Evolutionary conservation across 345 rosid species (phyloP).

Genomic region (Mangifera indica): DNA sequence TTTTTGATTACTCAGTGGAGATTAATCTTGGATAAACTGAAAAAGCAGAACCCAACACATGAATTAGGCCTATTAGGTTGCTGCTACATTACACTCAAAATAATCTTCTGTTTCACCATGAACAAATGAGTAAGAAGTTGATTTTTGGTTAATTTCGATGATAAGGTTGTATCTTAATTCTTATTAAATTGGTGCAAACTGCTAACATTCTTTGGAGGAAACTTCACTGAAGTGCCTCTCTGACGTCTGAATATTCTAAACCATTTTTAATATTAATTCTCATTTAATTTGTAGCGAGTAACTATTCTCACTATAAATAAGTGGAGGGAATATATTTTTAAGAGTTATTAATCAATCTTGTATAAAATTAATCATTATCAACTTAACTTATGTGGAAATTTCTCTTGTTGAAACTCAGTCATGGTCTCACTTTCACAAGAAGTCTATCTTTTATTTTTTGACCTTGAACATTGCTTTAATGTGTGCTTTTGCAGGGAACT

Average conservation of each 20-base stretch:
- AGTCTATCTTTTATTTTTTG: neutral
- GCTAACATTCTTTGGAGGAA: neutral
- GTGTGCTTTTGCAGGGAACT: slow-evolving; percentile 37
- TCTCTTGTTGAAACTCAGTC: neutral
- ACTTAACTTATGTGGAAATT: neutral
- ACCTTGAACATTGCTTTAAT: slow-evolving; percentile 1
- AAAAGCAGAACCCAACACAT: neutral
- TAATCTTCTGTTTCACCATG: neutral
- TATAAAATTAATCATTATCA: neutral
- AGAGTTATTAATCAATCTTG: neutral
- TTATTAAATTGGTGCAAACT: neutral
- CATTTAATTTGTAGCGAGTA: neutral
- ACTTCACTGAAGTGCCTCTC: neutral
- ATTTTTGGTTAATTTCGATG: neutral
- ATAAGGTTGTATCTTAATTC: neutral
- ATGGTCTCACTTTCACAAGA: neutral
- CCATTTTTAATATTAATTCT: neutral
- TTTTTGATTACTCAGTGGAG: neutral
- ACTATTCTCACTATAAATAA: neutral
- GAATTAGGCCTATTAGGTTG: neutral
- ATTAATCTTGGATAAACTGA: neutral
- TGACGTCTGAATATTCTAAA: neutral
- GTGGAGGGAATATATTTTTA: neutral
- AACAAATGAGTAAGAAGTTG: neutral
- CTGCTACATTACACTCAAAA: neutral